Evolutionary conservation across 2,329 filamentous ascomycete species (phyloP), one percentile per base, ranked within the genome.

Genomic region (Microcyclospora tardicrescens): DNA sequence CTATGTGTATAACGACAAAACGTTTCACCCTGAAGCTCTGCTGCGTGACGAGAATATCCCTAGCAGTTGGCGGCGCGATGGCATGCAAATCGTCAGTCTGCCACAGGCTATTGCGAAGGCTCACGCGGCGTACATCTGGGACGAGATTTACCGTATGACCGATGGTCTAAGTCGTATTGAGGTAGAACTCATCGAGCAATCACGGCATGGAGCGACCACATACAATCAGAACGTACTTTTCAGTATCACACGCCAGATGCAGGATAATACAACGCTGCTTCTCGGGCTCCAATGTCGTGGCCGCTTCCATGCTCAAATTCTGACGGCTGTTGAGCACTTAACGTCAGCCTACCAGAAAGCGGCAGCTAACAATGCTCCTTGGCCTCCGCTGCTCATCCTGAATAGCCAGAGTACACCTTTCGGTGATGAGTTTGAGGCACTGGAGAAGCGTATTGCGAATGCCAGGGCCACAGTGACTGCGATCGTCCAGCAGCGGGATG

Each of bases 61-160:
- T 6, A 39, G 36, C 13, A 33, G 40, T 4, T 42, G 19, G 33
- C 42, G 44, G 3, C 29, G 32, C 3, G 34, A 38, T 11, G 37
- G 39, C 10, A 16, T 33, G 11, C 42, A 44, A 35, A 40, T 46
- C 16, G 35, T 44, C 8, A 30, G 31, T 14, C 11, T 42, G 2
- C 37, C 40, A 8, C 19, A 9, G 6, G 40, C 40, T 5, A 13
- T 42, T 11, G 15, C 30, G 8, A 35, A 30, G 15, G 27, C 6
- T 2, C 40, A 42, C 16, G 28, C 33, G 13, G 31, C 19, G 9
- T 42, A 32, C 11, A 29, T 42, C 2, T 12, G 32, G 8, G 12
- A 10, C 10, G 10, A 15, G 12, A 9, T 42, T 2, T 13, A n/a
- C 12, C 6, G 24, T 11, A 10, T 27, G 14, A 16, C 35, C 10